Conservation (phyloP, 73 alveolate genomes). For the Durusdinium trenchii region DNA sequence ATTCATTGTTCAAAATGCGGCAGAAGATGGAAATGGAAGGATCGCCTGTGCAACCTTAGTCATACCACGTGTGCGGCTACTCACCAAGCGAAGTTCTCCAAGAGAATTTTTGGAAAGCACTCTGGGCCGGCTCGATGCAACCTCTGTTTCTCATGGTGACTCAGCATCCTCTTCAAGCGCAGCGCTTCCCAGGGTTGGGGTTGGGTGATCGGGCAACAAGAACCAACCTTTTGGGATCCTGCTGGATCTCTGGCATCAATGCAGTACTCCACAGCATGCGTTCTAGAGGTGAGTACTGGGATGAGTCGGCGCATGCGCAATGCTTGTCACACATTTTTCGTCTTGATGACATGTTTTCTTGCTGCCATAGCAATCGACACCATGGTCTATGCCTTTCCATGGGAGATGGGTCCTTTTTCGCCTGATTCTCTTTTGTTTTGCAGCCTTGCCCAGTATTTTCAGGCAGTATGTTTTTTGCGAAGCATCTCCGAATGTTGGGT, state of each 20-base stretch:
- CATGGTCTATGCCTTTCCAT: background rate
- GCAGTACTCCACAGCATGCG: background rate
- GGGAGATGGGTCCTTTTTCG: background rate
- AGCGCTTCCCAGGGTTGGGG: background rate
- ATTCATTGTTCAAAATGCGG: background rate
- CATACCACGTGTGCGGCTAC: background rate
- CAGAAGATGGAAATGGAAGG: conserved; percentile 32
- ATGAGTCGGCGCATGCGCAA: background rate
- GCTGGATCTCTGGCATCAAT: background rate
- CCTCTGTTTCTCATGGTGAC: background rate
- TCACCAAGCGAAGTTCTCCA: background rate
- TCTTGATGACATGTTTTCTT: background rate
- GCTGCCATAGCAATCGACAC: background rate
- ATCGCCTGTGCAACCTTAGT: background rate
- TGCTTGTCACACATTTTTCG: background rate
- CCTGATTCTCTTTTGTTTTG: background rate
- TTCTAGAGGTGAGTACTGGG: background rate
- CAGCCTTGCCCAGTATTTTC: background rate
- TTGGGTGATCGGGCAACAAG: background rate
- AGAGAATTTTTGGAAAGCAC: background rate
- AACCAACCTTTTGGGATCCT: background rate
- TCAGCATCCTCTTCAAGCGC: background rate
- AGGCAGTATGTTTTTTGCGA: background rate
- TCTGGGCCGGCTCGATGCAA: background rate
- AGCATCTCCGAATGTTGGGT: no score